A percentile compares a stretch with the other conserved stretches of the same genome.
phyloP scores from a whole-genome alignment of 2,329 filamentous ascomycete species.

The Rutstroemia sp. region DNA sequence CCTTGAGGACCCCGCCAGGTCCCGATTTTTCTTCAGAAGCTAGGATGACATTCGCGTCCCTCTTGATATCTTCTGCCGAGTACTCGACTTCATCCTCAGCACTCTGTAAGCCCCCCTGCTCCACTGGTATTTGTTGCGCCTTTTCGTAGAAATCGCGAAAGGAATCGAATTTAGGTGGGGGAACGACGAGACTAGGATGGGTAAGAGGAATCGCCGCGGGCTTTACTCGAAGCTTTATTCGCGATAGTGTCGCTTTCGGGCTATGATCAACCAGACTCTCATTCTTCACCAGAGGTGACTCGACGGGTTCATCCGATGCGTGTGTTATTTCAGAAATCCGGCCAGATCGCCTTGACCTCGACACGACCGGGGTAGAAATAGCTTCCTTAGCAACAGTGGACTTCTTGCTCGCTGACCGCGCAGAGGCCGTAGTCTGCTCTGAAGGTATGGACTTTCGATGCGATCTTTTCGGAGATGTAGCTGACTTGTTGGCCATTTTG shows the following conservation, averaged over 20 bases:
- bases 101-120: slow-evolving; percentile 47
- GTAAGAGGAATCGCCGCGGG: slow-evolving; percentile 47
- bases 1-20: slow-evolving; percentile 67
- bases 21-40: slow-evolving; percentile 66
- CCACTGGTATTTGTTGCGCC: slow-evolving; percentile 44
- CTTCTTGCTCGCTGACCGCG: slow-evolving; percentile 20
- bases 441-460: slow-evolving; percentile 24
- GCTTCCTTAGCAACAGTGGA: slow-evolving; percentile 12
- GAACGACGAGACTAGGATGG: slow-evolving; percentile 49
- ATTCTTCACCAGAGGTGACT: slow-evolving; percentile 8
- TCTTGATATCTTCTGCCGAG: slow-evolving; percentile 53
- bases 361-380: slow-evolving; percentile 16
- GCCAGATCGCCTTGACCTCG: slow-evolving; percentile 20
- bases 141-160: slow-evolving; percentile 52
- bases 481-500: slow-evolving; percentile 20
- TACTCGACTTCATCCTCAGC: slow-evolving; percentile 49
- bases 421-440: slow-evolving; percentile 21
- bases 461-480: slow-evolving; percentile 23
- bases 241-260: slow-evolving; percentile 29
- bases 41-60: slow-evolving; percentile 63
- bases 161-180: slow-evolving; percentile 42
- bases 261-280: slow-evolving; percentile 19
- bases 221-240: slow-evolving; percentile 43
- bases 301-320: slow-evolving; percentile 11
- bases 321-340: slow-evolving; percentile 17